Percentiles rank a stretch among this genome's conserved stretches.
Evolutionary conservation across 1,139 yeast genomes (phyloP).

Genomic region (Pichia sp.): DNA sequence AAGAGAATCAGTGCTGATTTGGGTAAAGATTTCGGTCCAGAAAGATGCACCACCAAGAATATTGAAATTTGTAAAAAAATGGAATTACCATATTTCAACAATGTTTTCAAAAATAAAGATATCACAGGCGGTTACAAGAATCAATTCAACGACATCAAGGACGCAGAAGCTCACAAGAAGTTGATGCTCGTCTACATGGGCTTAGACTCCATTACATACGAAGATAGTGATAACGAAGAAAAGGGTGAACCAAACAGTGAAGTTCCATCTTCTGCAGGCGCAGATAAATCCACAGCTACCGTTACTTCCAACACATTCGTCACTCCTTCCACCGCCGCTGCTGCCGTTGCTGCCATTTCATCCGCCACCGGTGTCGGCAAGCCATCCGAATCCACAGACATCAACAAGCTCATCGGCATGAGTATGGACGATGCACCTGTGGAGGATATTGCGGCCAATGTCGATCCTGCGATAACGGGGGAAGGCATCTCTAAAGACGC

Average conservation of each 20-base stretch:
- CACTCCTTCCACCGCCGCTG: background rate
- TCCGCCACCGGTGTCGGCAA: background rate
- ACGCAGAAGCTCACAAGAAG: slow-evolving; percentile 32
- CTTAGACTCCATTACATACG: slow-evolving; percentile 33
- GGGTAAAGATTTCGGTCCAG: slow-evolving; percentile 29
- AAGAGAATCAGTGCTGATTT: slow-evolving; percentile 33
- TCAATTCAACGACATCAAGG: slow-evolving; percentile 29
- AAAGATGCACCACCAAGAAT: slow-evolving; percentile 30
- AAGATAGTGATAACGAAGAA: slow-evolving; percentile 27
- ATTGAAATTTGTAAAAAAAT: slow-evolving; percentile 31
- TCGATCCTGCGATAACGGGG: background rate
- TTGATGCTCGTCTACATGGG: slow-evolving; percentile 35
- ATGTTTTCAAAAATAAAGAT: slow-evolving; percentile 29
- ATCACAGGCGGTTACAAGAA: slow-evolving; percentile 24
- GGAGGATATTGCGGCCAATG: slow-evolving; percentile 1
- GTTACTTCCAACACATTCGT: background rate
- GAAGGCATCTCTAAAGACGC: background rate
- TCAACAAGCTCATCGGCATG: slow-evolving; percentile 2
- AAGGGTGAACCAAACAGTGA: background rate
- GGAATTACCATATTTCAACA: slow-evolving; percentile 25
- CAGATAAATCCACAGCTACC: background rate
- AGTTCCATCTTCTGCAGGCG: background rate
- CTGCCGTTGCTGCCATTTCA: background rate
- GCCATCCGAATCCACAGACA: background rate
- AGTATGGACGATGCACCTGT: background rate